Percentiles rank a stretch among this genome's conserved stretches.
Conservation (phyloP, 2,329 filamentous ascomycete genomes). For the Rhynchosporium graminicola region DNA sequence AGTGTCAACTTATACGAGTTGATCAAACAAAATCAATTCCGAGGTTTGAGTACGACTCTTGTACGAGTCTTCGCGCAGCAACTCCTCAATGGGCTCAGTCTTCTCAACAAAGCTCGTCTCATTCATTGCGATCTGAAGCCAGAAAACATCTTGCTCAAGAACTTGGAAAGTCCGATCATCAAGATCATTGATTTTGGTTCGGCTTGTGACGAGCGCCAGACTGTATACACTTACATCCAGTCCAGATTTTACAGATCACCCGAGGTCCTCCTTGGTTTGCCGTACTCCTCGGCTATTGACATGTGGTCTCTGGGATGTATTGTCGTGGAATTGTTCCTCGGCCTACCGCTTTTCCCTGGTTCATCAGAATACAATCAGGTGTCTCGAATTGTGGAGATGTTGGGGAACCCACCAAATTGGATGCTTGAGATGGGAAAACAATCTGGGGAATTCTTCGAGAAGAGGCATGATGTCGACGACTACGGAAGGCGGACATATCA, state of each 20-base stretch:
- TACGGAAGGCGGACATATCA: constrained; percentile 89
- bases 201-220: constrained; percentile 96
- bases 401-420: constrained; percentile 94
- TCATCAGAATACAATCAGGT: constrained; percentile 99
- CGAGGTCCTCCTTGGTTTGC: constrained; percentile 90
- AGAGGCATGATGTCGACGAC: constrained; percentile 77
- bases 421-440: constrained; percentile 99
- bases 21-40: constrained; percentile 99
- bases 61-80: constrained; percentile 98
- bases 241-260: constrained; percentile 97
- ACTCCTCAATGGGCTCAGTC: constrained; percentile 84
- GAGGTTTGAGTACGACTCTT: constrained; percentile 92
- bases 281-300: constrained; percentile 97
- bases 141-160: constrained; percentile 96
- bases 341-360: constrained; percentile 90
- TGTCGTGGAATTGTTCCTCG: constrained; percentile 94
- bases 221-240: constrained; percentile 98
- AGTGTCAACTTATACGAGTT: constrained; percentile 98
- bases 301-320: constrained; percentile 99
- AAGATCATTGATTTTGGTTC: constrained; percentile 99
- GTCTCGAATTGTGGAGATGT: constrained; percentile 95
- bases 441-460: constrained; percentile 95
- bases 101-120: constrained; percentile 92
- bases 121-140: constrained; percentile 99
- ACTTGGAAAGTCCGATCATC: constrained; percentile 97